Conservation (phyloP, 1,139 yeast species). For the Geotrichum aggregatum region DNA sequence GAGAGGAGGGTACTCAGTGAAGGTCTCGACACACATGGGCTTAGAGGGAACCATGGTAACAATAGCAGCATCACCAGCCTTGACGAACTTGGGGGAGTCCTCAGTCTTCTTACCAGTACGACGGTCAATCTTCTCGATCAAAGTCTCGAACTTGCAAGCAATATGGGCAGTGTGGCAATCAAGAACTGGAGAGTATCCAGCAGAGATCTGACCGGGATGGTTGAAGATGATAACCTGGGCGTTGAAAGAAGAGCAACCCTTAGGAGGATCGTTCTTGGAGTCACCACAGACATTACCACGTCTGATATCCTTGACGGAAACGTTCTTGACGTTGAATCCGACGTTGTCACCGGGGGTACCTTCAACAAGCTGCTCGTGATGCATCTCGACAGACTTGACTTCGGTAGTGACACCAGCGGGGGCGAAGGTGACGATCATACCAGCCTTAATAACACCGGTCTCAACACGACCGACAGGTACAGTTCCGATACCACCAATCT, state of each 20-base stretch:
- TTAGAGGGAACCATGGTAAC: slow-evolving; percentile 88
- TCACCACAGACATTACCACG: slow-evolving; percentile 96
- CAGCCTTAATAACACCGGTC: slow-evolving; percentile 88
- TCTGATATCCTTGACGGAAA: slow-evolving; percentile 88
- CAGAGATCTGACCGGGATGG: slow-evolving; percentile 92
- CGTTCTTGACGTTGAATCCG: slow-evolving; percentile 94
- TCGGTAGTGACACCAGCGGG: slow-evolving; percentile 92
- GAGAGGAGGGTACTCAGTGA: slow-evolving; percentile 97
- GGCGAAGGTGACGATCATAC: slow-evolving; percentile 87
- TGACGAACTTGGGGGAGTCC: slow-evolving; percentile 79
- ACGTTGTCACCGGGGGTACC: slow-evolving; percentile 97
- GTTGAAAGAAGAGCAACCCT: slow-evolving; percentile 76
- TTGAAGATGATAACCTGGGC: slow-evolving; percentile 87
- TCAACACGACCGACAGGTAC: slow-evolving; percentile 94
- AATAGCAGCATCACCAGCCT: slow-evolving; percentile 92
- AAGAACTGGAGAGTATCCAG: slow-evolving; percentile 90
- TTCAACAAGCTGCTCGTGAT: slow-evolving; percentile 79
- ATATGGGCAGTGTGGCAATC: slow-evolving; percentile 95
- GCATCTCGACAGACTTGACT: slow-evolving; percentile 92
- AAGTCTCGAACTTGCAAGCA: slow-evolving; percentile 85
- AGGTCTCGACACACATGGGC: slow-evolving; percentile 97
- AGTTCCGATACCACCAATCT: slow-evolving; percentile 91
- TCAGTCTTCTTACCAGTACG: slow-evolving; percentile 87
- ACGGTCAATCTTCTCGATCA: slow-evolving; percentile 87
- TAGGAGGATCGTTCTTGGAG: slow-evolving; percentile 92